phyloP scores from a whole-genome alignment of 306 rosid species.

The Vigna hirtella region DNA sequence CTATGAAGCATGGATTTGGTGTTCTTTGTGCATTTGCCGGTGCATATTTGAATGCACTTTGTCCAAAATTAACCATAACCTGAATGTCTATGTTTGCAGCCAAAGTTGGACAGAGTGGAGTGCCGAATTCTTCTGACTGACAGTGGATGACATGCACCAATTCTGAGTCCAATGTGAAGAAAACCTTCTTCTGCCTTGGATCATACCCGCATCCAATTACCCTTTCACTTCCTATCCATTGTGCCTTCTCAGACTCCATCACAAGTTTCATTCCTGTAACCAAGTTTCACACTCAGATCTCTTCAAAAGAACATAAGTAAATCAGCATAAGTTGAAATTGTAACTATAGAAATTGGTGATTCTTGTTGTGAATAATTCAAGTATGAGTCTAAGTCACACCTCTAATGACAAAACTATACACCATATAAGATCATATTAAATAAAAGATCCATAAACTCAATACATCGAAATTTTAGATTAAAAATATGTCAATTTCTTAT shows the following conservation, averaged over 20 bases:
- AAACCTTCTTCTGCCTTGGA: slow-evolving; percentile 81
- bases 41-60: slow-evolving; percentile 74
- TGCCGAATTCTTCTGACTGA: slow-evolving; percentile 73
- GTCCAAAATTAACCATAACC: slow-evolving; percentile 85
- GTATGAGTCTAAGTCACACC: too few relatives aligned
- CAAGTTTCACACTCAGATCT: slow-evolving; percentile 25
- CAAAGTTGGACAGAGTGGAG: slow-evolving; percentile 73
- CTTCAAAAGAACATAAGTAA: neutral
- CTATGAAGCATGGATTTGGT: slow-evolving; percentile 85
- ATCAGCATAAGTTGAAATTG: neutral
- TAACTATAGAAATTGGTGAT: slow-evolving; percentile 1
- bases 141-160: slow-evolving; percentile 76
- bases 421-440: too few relatives aligned
- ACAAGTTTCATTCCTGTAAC: slow-evolving; percentile 76
- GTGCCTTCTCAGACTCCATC: slow-evolving; percentile 63
- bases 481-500: too few relatives aligned
- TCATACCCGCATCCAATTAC: slow-evolving; percentile 94
- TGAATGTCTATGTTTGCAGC: slow-evolving; percentile 64
- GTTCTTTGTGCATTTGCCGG: slow-evolving; percentile 90
- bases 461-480: too few relatives aligned
- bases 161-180: slow-evolving; percentile 85
- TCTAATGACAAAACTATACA: too few relatives aligned
- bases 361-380: too few relatives aligned
- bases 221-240: slow-evolving; percentile 72
- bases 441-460: too few relatives aligned